Evolutionary conservation across 208 protist species (phyloP).

Genomic region (Leishmania guyanensis): DNA sequence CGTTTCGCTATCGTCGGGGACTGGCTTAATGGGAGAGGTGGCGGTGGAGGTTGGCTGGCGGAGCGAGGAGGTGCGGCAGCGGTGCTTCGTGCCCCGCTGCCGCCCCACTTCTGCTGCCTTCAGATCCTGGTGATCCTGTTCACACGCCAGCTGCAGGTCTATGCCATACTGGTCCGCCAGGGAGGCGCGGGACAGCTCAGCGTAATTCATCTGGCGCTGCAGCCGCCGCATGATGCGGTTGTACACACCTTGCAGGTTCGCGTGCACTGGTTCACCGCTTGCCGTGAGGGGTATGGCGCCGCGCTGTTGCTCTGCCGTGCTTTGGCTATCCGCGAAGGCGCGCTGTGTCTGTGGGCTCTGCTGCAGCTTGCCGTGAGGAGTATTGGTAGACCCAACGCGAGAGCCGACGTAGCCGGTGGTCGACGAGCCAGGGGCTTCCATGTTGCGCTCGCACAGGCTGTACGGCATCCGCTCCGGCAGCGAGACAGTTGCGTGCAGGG

Average conservation of each 20-base stretch:
- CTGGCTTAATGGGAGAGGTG: background rate
- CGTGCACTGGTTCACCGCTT: slow-evolving; percentile 44
- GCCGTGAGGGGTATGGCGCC: background rate
- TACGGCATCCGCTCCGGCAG: slow-evolving; percentile 41
- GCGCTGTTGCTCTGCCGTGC: background rate
- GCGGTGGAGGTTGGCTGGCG: background rate
- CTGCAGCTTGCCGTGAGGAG: background rate
- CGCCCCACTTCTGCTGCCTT: background rate
- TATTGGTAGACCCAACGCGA: background rate
- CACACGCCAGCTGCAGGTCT: slow-evolving; percentile 27
- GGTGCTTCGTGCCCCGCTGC: background rate
- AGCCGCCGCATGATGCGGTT: slow-evolving; percentile 82
- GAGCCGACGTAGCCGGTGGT: background rate
- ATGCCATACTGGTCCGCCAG: slow-evolving; percentile 79
- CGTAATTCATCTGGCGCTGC: slow-evolving; percentile 84
- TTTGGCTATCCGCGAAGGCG: background rate
- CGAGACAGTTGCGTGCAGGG: slow-evolving; percentile 46
- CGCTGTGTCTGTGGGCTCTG: background rate
- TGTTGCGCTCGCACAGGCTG: slow-evolving; percentile 18
- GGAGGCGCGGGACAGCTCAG: slow-evolving; percentile 46
- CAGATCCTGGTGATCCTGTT: slow-evolving; percentile 13
- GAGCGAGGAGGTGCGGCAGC: background rate
- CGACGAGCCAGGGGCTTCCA: background rate
- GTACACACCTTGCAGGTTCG: slow-evolving; percentile 79
- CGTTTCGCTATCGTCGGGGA: background rate